Percentiles rank a stretch among this genome's conserved stretches.
These are phyloP conservation scores for Epichloe brachyelytri DNA, from an alignment of 2,329 filamentous ascomycete genomes.

Conservation along the genomic window DNA sequence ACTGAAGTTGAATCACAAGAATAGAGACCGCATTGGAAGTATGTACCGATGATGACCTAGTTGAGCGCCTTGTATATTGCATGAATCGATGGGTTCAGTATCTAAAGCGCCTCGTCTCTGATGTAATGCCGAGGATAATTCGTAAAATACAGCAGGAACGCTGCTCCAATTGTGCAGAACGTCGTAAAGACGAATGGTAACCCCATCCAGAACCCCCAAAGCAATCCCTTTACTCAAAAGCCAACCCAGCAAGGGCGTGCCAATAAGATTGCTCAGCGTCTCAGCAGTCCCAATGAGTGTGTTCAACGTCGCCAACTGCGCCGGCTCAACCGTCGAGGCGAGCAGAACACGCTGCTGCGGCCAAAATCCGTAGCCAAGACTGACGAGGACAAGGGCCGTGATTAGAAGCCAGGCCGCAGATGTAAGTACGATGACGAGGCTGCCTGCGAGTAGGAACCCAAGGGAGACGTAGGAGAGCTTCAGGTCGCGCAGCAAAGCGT, in stretches of 20 bases:
- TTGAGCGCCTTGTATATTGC: neutral
- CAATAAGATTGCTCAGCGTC: neutral
- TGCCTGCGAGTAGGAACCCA: neutral
- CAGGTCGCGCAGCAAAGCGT: neutral
- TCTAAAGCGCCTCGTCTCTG: neutral
- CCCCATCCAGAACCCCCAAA: neutral
- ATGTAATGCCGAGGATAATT: neutral
- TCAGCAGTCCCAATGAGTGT: neutral
- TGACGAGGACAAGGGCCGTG: neutral
- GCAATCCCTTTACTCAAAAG: neutral
- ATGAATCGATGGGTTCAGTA: neutral
- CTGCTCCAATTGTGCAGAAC: neutral
- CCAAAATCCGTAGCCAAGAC: neutral
- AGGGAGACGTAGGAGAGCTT: neutral
- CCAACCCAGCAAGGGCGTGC: neutral
- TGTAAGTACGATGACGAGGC: neutral
- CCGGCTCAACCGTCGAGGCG: neutral
- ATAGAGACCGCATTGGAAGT: neutral
- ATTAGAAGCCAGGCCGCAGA: neutral
- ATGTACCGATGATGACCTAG: neutral
- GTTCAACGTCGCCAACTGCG: neutral
- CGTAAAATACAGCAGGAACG: neutral
- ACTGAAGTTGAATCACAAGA: neutral
- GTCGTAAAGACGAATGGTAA: neutral
- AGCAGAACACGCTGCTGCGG: neutral